Base-by-base conservation (phyloP, 345 rosid species). In the Anacardium occidentale region DNA sequence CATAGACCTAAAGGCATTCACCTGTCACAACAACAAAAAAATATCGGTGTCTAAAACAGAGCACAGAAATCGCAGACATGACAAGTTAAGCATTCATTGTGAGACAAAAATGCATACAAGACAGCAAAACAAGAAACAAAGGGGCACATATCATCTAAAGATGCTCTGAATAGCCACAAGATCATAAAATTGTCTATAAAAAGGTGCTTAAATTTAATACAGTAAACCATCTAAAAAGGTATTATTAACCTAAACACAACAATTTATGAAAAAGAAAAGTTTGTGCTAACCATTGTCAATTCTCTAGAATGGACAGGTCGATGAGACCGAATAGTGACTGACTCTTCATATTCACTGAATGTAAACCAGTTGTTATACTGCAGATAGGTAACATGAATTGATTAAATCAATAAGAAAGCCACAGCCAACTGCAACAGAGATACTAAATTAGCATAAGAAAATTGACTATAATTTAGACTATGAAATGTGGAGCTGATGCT, bases 281-380 rank as follows among this genome's bases (percentile, higher is more conserved):
- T 25, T 15, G 53, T 75, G 80, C 87, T 74, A 51, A 92, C 99
- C 87, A 88, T 88, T 74, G 99, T 80, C 78, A 95, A 91, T 78
- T 95, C 94, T 82, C 85, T 86, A 74, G 98, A 96, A 81, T 95
- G 99, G 51, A 95, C 76, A 18, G 88, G 93, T 58, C 85, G 81
- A 76, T 85, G 75, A 75, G 98, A 91, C 65, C 87, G 91, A 55
- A 86, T 75, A 57, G 91, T 85, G 51, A 85, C 85, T 32, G 98
- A 90, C 85, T 92, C 99, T 76, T 91, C 96, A 74, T 86, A 90
- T 83, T 89, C 91, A 34, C 98, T 95, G 88, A 95, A 95, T 24
- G 98, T 90, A 78, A 95, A 95, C 99, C 99, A 95, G 72, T 72
- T 95, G 70, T 89, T 91, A 67, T 92, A 95, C 99, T 92, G 93